These are phyloP conservation scores for Aspergillus sp. DNA, from an alignment of 2,329 filamentous ascomycete species.

Conservation along the genomic window DNA sequence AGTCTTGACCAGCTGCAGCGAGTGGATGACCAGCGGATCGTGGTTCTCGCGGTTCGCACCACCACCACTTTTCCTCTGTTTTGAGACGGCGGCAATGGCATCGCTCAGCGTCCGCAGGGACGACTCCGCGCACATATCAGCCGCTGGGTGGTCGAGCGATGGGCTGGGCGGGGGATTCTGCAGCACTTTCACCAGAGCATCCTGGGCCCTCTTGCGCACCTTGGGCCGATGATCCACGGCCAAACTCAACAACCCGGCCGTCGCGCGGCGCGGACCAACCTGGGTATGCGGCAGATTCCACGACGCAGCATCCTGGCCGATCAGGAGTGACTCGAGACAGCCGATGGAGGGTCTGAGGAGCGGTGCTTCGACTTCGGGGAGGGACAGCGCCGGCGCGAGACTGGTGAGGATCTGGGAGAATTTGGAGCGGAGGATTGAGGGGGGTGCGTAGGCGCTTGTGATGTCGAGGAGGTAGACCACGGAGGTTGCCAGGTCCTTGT, in stretches of 20 bases:
- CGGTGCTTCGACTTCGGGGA: constrained; percentile 75
- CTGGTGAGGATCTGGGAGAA: constrained; percentile 87
- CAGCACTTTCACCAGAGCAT: constrained; percentile 75
- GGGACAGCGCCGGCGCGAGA: constrained; percentile 73
- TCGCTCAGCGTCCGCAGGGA: constrained; percentile 73
- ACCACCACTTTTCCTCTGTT: constrained; percentile 54
- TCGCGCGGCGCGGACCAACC: constrained; percentile 76
- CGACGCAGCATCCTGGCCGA: constrained; percentile 76
- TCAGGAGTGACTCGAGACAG: constrained; percentile 80
- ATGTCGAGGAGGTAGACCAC: constrained; percentile 94
- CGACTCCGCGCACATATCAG: constrained; percentile 92
- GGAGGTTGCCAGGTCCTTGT: constrained; percentile 74
- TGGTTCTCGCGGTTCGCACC: constrained; percentile 45
- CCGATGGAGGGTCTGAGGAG: constrained; percentile 82
- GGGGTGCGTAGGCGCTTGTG: constrained; percentile 74
- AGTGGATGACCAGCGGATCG: constrained; percentile 81
- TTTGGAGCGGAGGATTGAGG: constrained; percentile 82
- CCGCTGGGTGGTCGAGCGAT: constrained; percentile 84
- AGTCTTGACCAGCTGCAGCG: constrained; percentile 83
- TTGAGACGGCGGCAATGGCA: constrained; percentile 56
- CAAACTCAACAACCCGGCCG: constrained; percentile 76
- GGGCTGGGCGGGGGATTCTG: constrained; percentile 82
- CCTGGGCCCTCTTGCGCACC: constrained; percentile 85
- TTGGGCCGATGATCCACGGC: constrained; percentile 84
- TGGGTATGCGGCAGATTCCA: constrained; percentile 82